Evolutionary conservation across 768 basidiomycete genomes (phyloP).

Genomic region (Lentinula sp.): DNA sequence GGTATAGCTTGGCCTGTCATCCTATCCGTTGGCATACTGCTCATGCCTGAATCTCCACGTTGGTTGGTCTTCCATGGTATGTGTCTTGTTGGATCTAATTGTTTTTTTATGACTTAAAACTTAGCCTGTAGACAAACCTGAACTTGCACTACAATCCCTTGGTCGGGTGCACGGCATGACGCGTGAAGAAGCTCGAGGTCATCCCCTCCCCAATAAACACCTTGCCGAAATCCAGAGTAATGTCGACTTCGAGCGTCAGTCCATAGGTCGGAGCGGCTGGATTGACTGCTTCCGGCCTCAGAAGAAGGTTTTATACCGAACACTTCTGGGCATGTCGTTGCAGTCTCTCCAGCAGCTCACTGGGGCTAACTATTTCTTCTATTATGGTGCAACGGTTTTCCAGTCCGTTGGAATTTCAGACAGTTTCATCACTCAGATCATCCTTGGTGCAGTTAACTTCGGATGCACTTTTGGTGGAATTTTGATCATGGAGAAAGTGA

Average conservation of each 20-base stretch:
- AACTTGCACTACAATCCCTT: conserved; percentile 44
- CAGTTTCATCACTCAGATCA: conserved; percentile 68
- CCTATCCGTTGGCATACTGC: conserved; percentile 57
- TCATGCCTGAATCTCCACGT: conserved; percentile 62
- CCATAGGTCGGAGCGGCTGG: conserved; percentile 34
- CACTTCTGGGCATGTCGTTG: conserved; percentile 55
- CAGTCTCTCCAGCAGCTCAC: conserved; percentile 73
- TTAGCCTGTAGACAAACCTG: conserved; percentile 12
- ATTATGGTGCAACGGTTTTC: conserved; percentile 64
- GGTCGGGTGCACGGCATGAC: conserved; percentile 45
- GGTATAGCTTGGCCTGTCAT: conserved; percentile 59
- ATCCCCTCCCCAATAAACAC: conserved; percentile 39
- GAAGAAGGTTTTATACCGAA: conserved; percentile 60
- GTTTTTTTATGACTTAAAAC: not conserved
- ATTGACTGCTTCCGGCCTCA: conserved; percentile 55
- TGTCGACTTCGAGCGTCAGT: conserved; percentile 40
- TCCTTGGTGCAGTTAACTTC: conserved; percentile 71
- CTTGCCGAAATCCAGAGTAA: conserved; percentile 50
- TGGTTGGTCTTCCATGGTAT: conserved; percentile 20
- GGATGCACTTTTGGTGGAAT: conserved; percentile 67
- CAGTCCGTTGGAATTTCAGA: conserved; percentile 60
- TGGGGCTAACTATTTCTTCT: conserved; percentile 55
- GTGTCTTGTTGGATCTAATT: not conserved
- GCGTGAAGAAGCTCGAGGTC: conserved; percentile 26
- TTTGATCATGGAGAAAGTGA: conserved; percentile 62